Conservation (phyloP, 2,329 filamentous ascomycete genomes). For the Bipolaris sorokiniana region DNA sequence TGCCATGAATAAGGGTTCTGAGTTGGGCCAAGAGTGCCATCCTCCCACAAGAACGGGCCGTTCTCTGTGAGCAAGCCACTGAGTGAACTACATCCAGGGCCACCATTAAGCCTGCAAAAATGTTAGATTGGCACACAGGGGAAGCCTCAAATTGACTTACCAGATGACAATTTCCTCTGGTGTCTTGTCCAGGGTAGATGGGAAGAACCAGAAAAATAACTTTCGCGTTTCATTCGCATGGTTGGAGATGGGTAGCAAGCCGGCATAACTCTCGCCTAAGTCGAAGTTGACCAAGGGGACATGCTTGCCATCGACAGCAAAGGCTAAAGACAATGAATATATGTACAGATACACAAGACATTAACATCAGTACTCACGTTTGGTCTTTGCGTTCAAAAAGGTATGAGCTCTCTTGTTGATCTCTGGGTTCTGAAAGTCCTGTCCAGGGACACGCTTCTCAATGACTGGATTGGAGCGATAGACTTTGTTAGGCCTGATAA, state of each 20-base stretch:
- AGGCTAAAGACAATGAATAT: slow-evolving; percentile 55
- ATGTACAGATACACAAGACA: too few relatives aligned
- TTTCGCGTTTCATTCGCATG: slow-evolving; percentile 58
- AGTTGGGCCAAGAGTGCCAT: slow-evolving; percentile 70
- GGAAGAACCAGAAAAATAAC: slow-evolving; percentile 71
- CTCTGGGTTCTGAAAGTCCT: slow-evolving; percentile 41
- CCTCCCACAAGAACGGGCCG: slow-evolving; percentile 64
- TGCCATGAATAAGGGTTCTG: slow-evolving; percentile 74
- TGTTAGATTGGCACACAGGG: slow-evolving; percentile 15
- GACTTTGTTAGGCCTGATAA: slow-evolving; percentile 26
- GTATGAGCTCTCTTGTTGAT: slow-evolving; percentile 44
- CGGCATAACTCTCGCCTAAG: slow-evolving; percentile 69
- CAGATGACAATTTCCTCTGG: slow-evolving; percentile 67
- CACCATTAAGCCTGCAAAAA: slow-evolving; percentile 43
- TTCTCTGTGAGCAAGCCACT: slow-evolving; percentile 78
- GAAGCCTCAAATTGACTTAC: slow-evolving; percentile 18
- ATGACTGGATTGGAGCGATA: slow-evolving; percentile 27
- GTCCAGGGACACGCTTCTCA: slow-evolving; percentile 35
- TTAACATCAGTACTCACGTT: slow-evolving; percentile 26
- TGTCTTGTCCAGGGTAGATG: slow-evolving; percentile 58
- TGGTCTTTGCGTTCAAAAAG: slow-evolving; percentile 42
- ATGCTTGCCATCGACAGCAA: slow-evolving; percentile 66
- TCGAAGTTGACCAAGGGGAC: slow-evolving; percentile 75
- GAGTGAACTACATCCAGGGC: slow-evolving; percentile 59
- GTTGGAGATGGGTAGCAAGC: slow-evolving; percentile 63